Base-by-base conservation (phyloP, 1,284 basidiomycete genomes). In the Butyriboletus regius region DNA sequence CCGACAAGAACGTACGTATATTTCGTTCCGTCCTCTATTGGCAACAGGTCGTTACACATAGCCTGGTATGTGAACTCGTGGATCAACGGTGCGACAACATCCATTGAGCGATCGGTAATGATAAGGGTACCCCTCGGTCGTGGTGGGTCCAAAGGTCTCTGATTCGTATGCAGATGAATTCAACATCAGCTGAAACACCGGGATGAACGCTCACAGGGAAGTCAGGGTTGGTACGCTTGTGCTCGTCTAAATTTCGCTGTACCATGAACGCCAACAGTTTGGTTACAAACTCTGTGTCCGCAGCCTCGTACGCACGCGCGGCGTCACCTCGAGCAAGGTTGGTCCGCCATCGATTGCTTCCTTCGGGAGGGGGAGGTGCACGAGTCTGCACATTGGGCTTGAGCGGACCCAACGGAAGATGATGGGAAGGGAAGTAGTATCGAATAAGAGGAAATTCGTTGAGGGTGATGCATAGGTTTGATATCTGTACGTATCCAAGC, bases 21-120 rank as follows among this genome's bases (percentile, higher is more conserved):
- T 67, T 78, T 83, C 4, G 76, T 78, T 24, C 93, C 95, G 55
- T 93, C 82, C 51, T 90, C 80, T 51, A 98, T 90, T 17, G 85
- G 82, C 2, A 99, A 76, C 28, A 98, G 70, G 67, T 98, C 96
- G 61, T 95, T 93, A 45, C 85, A 87, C 96, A 99, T 99, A 1
- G 96, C 95, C 68, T 98, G 96, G 67, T 98, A 99, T 35, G 93
- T 97, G 65, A 99, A 98, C 63, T 98, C 96, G 67, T 99, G 96
- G 39, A 98, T 68, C 56, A 98, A 80, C 0, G 96, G 95, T 1
- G 91, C 87, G 15, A 88, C 68, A 54, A 85, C 83, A 69, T 99
- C 96, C 87, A 99, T 93, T 3, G 92, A 81, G 15, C 96, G 82
- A 68, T 99, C 96, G 2, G 94, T 95, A 57, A 99, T 88, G 61